These are phyloP conservation scores for Trichoderma polysporum DNA, from an alignment of 2,329 filamentous ascomycete species.

Conservation along the genomic window DNA sequence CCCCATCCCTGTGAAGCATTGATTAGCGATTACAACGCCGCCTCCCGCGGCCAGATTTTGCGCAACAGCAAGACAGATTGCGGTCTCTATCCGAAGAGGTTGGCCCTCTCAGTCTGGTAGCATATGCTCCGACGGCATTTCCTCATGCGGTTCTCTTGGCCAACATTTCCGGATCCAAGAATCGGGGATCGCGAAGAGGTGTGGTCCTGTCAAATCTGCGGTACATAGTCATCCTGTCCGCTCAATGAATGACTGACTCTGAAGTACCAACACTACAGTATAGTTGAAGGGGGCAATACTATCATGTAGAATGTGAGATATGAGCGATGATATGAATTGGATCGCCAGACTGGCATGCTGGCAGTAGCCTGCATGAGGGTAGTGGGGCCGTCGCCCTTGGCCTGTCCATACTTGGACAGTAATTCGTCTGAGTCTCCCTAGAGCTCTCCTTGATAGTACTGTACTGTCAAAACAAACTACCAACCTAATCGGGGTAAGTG, in stretches of 20 bases:
- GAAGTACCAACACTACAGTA: not conserved
- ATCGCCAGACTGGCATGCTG: constrained; percentile 26
- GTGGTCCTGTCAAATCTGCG: constrained; percentile 4
- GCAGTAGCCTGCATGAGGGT: constrained; percentile 17
- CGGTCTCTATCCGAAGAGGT: not conserved
- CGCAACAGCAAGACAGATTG: not conserved
- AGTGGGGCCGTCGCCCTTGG: constrained; percentile 17
- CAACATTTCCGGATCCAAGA: constrained; percentile 4
- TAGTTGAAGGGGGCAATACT: not conserved
- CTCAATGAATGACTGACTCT: not conserved
- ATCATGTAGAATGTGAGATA: constrained; percentile 23
- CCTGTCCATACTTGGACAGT: not conserved
- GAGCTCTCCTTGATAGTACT: not conserved
- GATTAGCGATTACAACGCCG: not conserved
- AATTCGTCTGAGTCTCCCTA: constrained; percentile 13
- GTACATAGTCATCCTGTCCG: not conserved
- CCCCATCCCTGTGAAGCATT: not conserved
- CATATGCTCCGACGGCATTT: not conserved
- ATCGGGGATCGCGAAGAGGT: not conserved
- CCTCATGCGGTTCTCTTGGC: not conserved
- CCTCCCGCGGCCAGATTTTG: not conserved
- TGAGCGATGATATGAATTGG: constrained; percentile 22
- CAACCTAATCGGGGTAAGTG: not conserved
- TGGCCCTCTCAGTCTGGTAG: not conserved
- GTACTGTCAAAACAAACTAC: constrained; percentile 10